A percentile compares a stretch with the other conserved stretches of the same genome.
phyloP scores from a whole-genome alignment of 148 eudicot genomes.

The Cornus suecica region DNA sequence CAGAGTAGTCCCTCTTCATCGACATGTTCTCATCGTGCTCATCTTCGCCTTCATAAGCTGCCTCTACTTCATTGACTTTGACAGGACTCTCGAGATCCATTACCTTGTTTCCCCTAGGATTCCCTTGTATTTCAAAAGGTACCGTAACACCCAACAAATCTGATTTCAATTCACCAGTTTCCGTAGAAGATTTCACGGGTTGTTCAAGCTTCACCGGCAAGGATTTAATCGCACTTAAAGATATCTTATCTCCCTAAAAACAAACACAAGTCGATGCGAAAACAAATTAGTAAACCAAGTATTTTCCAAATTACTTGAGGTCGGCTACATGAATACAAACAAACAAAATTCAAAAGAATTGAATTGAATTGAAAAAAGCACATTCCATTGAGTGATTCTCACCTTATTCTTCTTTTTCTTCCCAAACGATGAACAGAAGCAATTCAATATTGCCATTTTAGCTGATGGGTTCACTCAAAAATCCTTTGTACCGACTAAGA shows the following conservation, averaged over 20 bases:
- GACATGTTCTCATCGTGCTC: slow-evolving; percentile 58
- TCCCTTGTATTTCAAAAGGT: slow-evolving; percentile 39
- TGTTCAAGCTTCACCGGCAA: slow-evolving; percentile 48
- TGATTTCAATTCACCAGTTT: slow-evolving; percentile 24
- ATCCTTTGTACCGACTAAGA: not conserved
- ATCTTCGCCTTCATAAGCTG: slow-evolving; percentile 86
- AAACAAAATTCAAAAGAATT: not conserved
- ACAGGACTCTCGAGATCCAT: slow-evolving; percentile 47
- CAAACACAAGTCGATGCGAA: not conserved
- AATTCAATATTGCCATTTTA: slow-evolving; percentile 49
- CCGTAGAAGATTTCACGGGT: slow-evolving; percentile 25
- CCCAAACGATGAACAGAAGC: slow-evolving; percentile 41
- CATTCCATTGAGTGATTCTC: slow-evolving; percentile 14
- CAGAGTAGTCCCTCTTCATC: slow-evolving; percentile 52
- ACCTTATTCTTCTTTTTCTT: slow-evolving; percentile 64
- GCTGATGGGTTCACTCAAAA: slow-evolving; percentile 3
- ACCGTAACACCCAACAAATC: slow-evolving; percentile 40
- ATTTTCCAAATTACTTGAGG: no score
- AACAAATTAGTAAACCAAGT: no score
- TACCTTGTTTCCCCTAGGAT: slow-evolving; percentile 50
- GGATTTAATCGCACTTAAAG: slow-evolving; percentile 22
- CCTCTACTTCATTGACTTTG: slow-evolving; percentile 43
- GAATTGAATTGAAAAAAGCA: not conserved
- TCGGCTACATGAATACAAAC: no score
- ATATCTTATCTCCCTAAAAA: slow-evolving; percentile 36